phyloP scores from a whole-genome alignment of 768 basidiomycete species.

The Boletus rubroflammeus region DNA sequence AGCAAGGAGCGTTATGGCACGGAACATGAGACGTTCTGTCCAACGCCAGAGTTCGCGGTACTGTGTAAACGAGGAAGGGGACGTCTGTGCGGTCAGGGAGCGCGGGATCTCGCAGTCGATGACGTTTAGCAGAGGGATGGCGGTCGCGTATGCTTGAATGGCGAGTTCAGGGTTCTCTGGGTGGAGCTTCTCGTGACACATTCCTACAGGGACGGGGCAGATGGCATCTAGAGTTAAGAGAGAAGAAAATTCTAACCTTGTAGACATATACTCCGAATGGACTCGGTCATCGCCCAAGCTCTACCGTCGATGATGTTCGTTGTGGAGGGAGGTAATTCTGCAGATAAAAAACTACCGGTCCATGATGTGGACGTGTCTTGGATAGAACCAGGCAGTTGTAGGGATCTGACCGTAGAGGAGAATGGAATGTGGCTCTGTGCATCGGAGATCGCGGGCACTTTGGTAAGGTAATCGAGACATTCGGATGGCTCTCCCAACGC shows the following conservation, averaged over 20 bases:
- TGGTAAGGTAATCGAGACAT: conserved; percentile 56
- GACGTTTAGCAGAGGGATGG: conserved; percentile 51
- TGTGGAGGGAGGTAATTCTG: conserved; percentile 37
- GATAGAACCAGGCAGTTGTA: conserved; percentile 36
- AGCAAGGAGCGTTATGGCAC: conserved; percentile 67
- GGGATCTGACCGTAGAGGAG: conserved; percentile 40
- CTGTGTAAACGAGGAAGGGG: conserved; percentile 50
- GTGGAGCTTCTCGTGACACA: conserved; percentile 64
- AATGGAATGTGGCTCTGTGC: conserved; percentile 51
- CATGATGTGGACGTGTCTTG: conserved; percentile 44
- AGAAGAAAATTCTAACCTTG: conserved; percentile 50
- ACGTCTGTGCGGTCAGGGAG: conserved; percentile 23
- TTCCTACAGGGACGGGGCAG: conserved; percentile 45
- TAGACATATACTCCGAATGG: conserved; percentile 71
- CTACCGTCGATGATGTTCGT: conserved; percentile 65
- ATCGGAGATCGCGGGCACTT: conserved; percentile 53
- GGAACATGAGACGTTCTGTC: conserved; percentile 77
- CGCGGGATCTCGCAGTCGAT: conserved; percentile 46
- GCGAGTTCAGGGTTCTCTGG: conserved; percentile 48
- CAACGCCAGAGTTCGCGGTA: conserved; percentile 86
- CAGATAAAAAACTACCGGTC: conserved; percentile 47
- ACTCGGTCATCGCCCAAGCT: conserved; percentile 70
- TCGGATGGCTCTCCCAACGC: conserved; percentile 63
- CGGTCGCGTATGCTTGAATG: conserved; percentile 52
- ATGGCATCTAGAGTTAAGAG: background rate